Conservation (phyloP, 176 grass and related monocot genomes). For the Eleusine indica region DNA sequence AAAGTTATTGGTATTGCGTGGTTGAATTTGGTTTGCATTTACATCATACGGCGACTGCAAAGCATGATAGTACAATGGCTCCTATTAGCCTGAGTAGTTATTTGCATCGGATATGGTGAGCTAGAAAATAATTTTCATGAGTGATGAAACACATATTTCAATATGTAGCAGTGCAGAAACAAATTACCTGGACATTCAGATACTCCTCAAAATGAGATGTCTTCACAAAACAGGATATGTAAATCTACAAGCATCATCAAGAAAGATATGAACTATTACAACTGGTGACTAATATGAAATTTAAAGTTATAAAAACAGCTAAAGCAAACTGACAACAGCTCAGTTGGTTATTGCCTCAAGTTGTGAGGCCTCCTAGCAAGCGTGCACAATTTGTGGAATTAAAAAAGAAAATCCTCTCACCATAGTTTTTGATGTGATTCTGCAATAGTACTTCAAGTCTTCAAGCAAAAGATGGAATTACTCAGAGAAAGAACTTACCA, state of each 20-base stretch:
- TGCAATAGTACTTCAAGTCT: constrained; percentile 24
- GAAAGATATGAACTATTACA: constrained; percentile 26
- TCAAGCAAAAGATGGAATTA: constrained; percentile 37
- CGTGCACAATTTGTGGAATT: too few species aligned
- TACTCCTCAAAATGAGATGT: constrained; percentile 94
- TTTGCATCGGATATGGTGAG: constrained; percentile 1
- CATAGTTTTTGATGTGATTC: not conserved
- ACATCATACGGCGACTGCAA: constrained; percentile 4
- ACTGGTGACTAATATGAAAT: constrained; percentile 14
- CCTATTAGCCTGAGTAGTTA: constrained; percentile 8
- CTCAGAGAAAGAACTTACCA: constrained; percentile 57
- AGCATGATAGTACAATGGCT: constrained; percentile 15
- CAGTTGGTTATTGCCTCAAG: too few species aligned
- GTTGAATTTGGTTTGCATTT: constrained; percentile 30
- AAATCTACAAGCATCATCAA: constrained; percentile 65
- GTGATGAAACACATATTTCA: constrained; percentile 13
- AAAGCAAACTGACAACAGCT: too few species aligned
- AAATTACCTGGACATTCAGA: constrained; percentile 85
- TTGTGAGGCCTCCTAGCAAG: too few species aligned
- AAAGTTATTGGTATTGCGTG: not conserved
- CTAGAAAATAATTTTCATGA: constrained; percentile 16
- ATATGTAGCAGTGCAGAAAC: constrained; percentile 21
- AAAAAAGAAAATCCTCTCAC: not conserved
- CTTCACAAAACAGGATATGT: constrained; percentile 95
- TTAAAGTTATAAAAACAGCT: constrained; percentile 6